Percentiles rank a stretch among this genome's conserved stretches.
Conservation (phyloP, 2,329 filamentous ascomycete species). For the Penicillium decumbens region DNA sequence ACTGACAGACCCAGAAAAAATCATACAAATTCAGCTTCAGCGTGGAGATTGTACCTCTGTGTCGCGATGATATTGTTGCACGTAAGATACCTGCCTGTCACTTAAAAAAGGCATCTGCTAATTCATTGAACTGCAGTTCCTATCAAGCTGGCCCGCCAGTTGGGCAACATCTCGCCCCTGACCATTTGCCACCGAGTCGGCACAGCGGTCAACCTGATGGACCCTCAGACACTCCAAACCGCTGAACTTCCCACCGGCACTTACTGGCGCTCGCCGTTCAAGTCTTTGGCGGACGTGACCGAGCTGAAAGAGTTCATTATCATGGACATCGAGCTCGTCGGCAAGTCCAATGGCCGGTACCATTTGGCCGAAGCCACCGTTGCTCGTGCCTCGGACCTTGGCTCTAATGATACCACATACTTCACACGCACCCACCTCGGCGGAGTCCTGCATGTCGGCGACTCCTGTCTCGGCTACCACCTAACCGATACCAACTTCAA, state of each 20-base stretch:
- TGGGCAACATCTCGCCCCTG: constrained; percentile 84
- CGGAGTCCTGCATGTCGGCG: constrained; percentile 75
- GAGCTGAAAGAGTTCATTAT: constrained; percentile 89
- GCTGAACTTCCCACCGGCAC: constrained; percentile 75
- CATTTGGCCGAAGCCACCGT: constrained; percentile 83
- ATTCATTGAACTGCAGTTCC: constrained; percentile 50
- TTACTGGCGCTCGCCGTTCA: constrained; percentile 90
- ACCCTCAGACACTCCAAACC: constrained; percentile 85
- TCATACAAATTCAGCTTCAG: constrained; percentile 95
- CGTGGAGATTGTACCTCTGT: constrained; percentile 76
- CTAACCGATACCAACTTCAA: constrained; percentile 89
- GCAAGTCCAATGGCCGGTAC: constrained; percentile 72
- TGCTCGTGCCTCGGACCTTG: constrained; percentile 79
- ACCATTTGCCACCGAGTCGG: constrained; percentile 83
- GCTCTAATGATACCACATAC: constrained; percentile 79
- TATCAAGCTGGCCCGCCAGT: constrained; percentile 77
- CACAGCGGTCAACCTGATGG: constrained; percentile 82
- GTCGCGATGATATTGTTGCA: no score
- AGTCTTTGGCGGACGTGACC: constrained; percentile 73
- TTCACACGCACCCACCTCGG: constrained; percentile 89
- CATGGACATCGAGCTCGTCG: constrained; percentile 84
- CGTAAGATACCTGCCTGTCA: no score
- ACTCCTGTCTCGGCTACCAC: constrained; percentile 93
- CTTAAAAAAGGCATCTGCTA: no score
- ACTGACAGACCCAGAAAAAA: constrained; percentile 56